phyloP scores from a whole-genome alignment of 2,329 filamentous ascomycete genomes.

The Diaporthe citriasiana region DNA sequence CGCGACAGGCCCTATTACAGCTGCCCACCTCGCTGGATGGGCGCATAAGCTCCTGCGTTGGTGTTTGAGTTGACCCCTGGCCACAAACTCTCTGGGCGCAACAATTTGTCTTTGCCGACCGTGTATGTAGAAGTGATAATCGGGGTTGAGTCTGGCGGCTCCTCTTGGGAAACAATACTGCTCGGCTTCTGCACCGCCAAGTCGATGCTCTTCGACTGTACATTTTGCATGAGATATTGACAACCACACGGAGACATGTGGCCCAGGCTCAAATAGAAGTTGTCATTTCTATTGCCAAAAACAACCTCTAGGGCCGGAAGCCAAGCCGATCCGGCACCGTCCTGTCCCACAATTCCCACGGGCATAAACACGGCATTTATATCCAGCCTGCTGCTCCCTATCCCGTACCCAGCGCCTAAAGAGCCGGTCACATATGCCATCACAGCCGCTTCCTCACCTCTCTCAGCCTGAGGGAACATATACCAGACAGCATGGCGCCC shows the following conservation, averaged over 20 bases:
- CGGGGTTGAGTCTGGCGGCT: background rate
- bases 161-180: background rate
- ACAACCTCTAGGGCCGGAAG: background rate
- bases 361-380: background rate
- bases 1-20: too few species aligned
- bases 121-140: background rate
- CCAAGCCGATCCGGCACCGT: conserved; percentile 22
- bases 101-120: background rate
- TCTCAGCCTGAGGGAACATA: background rate
- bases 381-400: background rate
- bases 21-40: background rate
- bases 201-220: background rate
- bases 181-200: background rate
- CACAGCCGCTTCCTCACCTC: too few species aligned
- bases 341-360: conserved; percentile 9
- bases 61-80: conserved; percentile 14
- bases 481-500: conserved; percentile 31
- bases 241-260: background rate
- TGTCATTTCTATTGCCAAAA: conserved; percentile 22
- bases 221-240: background rate
- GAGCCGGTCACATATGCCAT: background rate
- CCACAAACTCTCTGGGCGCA: conserved; percentile 3
- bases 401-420: background rate
- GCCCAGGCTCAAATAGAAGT: background rate
- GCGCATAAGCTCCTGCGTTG: conserved; percentile 2